Conservation (phyloP, 169 alveolate species). For the Plasmodium gallinaceum region DNA sequence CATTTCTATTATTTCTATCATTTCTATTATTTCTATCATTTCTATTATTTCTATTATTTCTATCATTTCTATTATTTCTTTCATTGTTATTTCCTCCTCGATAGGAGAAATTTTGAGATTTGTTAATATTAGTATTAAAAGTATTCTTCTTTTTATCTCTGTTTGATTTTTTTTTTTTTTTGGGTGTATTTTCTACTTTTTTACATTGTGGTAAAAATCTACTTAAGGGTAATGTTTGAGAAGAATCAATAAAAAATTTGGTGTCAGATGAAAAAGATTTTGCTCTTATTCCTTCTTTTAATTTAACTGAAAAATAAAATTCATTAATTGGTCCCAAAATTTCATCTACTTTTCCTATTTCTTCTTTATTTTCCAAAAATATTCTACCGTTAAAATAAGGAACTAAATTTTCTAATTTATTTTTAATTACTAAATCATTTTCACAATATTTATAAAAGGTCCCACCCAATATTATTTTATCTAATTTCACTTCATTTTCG, state of each 20-base stretch:
- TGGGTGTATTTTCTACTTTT: constrained; percentile 44
- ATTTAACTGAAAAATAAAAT: constrained; percentile 90
- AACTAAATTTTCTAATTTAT: constrained; percentile 90
- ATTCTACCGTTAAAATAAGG: constrained; percentile 96
- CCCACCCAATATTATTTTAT: constrained; percentile 87
- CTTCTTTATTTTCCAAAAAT: constrained; percentile 94
- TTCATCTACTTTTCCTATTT: constrained; percentile 96
- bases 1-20: constrained; percentile 73
- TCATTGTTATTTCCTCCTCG: constrained; percentile 56
- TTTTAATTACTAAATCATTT: constrained; percentile 91
- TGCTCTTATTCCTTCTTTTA: constrained; percentile 90
- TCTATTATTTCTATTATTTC: constrained; percentile 79
- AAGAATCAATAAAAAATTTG: constrained; percentile 86
- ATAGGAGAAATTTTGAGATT: constrained; percentile 73
- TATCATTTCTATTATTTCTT: constrained; percentile 73
- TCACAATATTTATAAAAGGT: constrained; percentile 94
- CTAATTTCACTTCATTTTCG: constrained; percentile 28
- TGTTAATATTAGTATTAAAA: constrained; percentile 47
- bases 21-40: constrained; percentile 74
- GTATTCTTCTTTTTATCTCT: constrained; percentile 78
- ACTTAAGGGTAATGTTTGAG: constrained; percentile 90
- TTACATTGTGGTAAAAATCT: constrained; percentile 86
- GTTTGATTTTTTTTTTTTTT: constrained; percentile 80
- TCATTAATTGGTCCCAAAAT: constrained; percentile 95
- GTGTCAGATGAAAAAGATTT: constrained; percentile 87